These are phyloP conservation scores for Parathielavia appendiculata DNA, from an alignment of 495 filamentous ascomycete species.

Conservation along the genomic window DNA sequence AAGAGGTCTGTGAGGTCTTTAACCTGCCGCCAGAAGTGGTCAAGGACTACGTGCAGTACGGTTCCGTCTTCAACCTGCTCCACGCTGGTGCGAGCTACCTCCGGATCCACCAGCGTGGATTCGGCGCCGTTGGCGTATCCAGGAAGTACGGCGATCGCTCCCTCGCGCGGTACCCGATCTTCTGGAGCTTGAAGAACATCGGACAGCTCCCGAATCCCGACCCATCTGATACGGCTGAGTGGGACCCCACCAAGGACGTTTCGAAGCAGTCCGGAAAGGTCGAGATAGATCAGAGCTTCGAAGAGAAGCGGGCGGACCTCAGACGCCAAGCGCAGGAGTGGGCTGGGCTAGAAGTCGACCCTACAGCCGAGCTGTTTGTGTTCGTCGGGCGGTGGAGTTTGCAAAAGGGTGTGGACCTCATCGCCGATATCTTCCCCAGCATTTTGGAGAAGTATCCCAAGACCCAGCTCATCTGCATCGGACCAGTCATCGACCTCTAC, in stretches of 20 bases:
- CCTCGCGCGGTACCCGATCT: conserved; percentile 70
- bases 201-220: conserved; percentile 71
- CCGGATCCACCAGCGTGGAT: conserved; percentile 69
- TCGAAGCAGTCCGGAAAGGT: conserved; percentile 47
- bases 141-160: conserved; percentile 72
- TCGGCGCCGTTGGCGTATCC: conserved; percentile 69
- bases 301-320: conserved; percentile 52
- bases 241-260: conserved; percentile 47
- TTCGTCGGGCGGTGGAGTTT: conserved; percentile 77
- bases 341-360: conserved; percentile 62
- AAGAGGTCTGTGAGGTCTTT: conserved; percentile 68
- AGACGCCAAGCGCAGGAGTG: conserved; percentile 70
- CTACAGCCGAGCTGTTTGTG: conserved; percentile 67
- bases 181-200: conserved; percentile 69
- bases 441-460: conserved; percentile 63
- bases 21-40: conserved; percentile 52
- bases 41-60: conserved; percentile 60
- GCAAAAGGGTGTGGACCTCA: conserved; percentile 75
- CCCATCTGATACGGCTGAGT: conserved; percentile 66
- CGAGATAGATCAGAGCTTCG: conserved; percentile 53
- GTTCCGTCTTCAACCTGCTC: conserved; percentile 65
- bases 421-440: conserved; percentile 69
- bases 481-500: conserved; percentile 73
- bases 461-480: conserved; percentile 65
- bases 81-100: conserved; percentile 70